Conservation (phyloP, 768 basidiomycete genomes). For the Amanita rimosa region DNA sequence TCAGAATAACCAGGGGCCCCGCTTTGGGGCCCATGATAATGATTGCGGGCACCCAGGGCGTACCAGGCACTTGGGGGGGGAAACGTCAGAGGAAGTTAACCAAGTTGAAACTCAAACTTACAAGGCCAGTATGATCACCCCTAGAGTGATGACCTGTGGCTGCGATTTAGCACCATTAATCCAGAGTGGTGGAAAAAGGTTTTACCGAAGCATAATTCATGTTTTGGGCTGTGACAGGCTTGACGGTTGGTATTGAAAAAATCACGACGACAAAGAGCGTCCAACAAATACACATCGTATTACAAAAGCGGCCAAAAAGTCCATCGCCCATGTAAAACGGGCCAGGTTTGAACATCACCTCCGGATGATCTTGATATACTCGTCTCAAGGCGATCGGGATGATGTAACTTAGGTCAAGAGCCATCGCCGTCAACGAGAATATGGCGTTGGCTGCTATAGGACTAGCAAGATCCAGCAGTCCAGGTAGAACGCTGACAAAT, state of each 20-base stretch:
- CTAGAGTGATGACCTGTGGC: slow-evolving; percentile 35
- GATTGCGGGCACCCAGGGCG: slow-evolving; percentile 1
- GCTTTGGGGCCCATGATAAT: neutral
- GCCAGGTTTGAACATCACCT: slow-evolving; percentile 76
- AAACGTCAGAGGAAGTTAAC: slow-evolving; percentile 7
- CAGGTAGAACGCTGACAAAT: slow-evolving; percentile 53
- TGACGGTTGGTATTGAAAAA: slow-evolving; percentile 59
- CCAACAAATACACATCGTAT: slow-evolving; percentile 58
- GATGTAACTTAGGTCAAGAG: slow-evolving; percentile 69
- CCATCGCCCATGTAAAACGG: slow-evolving; percentile 81
- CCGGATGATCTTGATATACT: slow-evolving; percentile 59
- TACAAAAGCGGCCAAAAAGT: slow-evolving; percentile 46
- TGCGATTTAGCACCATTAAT: neutral
- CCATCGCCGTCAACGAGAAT: slow-evolving; percentile 74
- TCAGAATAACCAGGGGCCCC: neutral
- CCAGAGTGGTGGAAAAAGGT: slow-evolving; percentile 5
- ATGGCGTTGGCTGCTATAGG: slow-evolving; percentile 70
- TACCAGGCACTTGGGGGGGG: slow-evolving; percentile 39
- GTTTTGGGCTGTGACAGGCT: slow-evolving; percentile 57
- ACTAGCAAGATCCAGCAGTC: slow-evolving; percentile 66
- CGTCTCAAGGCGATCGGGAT: slow-evolving; percentile 74
- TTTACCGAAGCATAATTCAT: slow-evolving; percentile 78
- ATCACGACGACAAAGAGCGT: slow-evolving; percentile 59
- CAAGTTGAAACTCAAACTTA: slow-evolving; percentile 17
- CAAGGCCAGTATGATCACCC: slow-evolving; percentile 43